Percentiles rank a stretch among this genome's conserved stretches.
These are phyloP conservation scores for Talaromyces islandicus DNA, from an alignment of 2,329 filamentous ascomycete species.

Conservation along the genomic window DNA sequence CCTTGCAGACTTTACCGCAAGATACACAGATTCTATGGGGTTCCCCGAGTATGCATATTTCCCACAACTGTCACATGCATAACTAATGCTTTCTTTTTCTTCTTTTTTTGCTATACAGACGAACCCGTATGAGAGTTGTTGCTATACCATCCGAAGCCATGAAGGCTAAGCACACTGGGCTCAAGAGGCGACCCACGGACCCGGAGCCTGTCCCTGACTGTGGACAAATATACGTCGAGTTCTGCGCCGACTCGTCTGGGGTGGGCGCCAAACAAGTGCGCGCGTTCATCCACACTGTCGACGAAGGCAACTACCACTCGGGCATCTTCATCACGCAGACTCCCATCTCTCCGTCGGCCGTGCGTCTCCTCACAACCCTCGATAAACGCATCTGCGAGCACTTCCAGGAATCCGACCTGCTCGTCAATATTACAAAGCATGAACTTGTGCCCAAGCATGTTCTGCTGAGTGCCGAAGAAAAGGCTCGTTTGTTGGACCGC, in stretches of 20 bases:
- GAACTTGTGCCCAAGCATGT: constrained; percentile 94
- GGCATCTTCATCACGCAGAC: constrained; percentile 86
- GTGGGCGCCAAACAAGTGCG: constrained; percentile 92
- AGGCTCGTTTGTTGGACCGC: constrained; percentile 73
- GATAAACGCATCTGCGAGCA: constrained; percentile 80
- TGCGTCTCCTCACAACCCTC: constrained; percentile 77
- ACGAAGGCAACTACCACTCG: constrained; percentile 73
- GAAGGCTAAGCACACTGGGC: constrained; percentile 75
- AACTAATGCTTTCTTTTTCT: neutral
- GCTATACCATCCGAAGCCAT: constrained; percentile 78
- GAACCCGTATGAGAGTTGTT: constrained; percentile 78
- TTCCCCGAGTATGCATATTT: constrained; percentile 61
- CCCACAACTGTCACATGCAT: neutral
- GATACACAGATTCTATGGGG: constrained; percentile 68
- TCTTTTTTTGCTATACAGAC: constrained; percentile 54
- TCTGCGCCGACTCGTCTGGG: constrained; percentile 64
- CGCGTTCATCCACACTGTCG: constrained; percentile 76
- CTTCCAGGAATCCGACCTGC: constrained; percentile 89
- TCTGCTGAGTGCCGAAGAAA: constrained; percentile 83
- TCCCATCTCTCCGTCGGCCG: constrained; percentile 75
- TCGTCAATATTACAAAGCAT: constrained; percentile 98
- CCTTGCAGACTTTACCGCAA: constrained; percentile 69
- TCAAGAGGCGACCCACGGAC: constrained; percentile 57
- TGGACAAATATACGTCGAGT: constrained; percentile 90
- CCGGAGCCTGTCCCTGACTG: constrained; percentile 67